Conservation (phyloP, 2,329 filamentous ascomycete species). For the Volutella citrinella region DNA sequence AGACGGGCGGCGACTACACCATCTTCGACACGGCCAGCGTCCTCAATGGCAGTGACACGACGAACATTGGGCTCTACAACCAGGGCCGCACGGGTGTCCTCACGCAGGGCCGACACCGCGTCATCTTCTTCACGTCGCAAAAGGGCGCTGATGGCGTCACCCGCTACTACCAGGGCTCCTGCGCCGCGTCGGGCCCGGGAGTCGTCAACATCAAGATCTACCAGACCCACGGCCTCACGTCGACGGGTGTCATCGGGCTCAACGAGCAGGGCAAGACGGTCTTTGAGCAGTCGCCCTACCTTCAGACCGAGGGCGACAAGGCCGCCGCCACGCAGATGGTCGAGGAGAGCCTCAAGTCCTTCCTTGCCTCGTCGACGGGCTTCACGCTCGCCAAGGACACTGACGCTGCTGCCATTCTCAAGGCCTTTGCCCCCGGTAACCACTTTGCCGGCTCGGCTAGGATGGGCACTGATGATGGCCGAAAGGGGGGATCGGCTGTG, state of each 20-base stretch:
- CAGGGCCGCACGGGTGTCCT: slow-evolving; percentile 55
- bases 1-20: slow-evolving; percentile 16
- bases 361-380: slow-evolving; percentile 33
- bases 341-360: slow-evolving; percentile 54
- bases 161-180: slow-evolving; percentile 64
- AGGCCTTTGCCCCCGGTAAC: slow-evolving; percentile 34
- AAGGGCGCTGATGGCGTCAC: slow-evolving; percentile 55
- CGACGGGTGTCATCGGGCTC: slow-evolving; percentile 60
- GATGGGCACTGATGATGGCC: slow-evolving; percentile 55
- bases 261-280: slow-evolving; percentile 53
- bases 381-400: slow-evolving; percentile 11
- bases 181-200: slow-evolving; percentile 58
- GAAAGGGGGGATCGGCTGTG: slow-evolving; percentile 50
- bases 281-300: slow-evolving; percentile 58
- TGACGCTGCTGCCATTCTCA: slow-evolving; percentile 26
- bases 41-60: slow-evolving; percentile 41
- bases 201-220: slow-evolving; percentile 55
- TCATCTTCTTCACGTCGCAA: slow-evolving; percentile 55
- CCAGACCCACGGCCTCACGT: slow-evolving; percentile 60
- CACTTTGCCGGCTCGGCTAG: slow-evolving; percentile 59
- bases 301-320: slow-evolving; percentile 56
- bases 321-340: slow-evolving; percentile 63
- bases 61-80: slow-evolving; percentile 63
- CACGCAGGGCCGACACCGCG: slow-evolving; percentile 60
- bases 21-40: slow-evolving; percentile 41